Evolutionary conservation across 1,139 yeast genomes (phyloP), one percentile per base, ranked within the genome.

Genomic region (Pichia sp.): DNA sequence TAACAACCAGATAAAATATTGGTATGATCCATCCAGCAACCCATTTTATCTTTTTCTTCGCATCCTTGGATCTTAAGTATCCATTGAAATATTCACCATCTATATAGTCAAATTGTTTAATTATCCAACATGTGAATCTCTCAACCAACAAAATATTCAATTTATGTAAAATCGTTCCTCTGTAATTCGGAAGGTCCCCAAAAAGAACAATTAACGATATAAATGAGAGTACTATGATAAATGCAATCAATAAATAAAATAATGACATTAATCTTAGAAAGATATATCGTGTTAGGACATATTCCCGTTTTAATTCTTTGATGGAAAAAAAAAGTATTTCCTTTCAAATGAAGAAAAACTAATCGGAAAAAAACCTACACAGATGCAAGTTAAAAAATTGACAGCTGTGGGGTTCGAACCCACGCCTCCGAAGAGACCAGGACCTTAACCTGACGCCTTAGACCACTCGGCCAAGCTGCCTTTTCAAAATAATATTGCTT

Each of bases 401-500:
- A 72, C 69, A 70, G 70, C 74, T 72, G 76, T 71, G 77, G 73
- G 77, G 70, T 72, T 72, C 76, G 77, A 72, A 72, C 77, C 72
- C 77, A 70, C 76, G 77, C 77, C 76, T 70, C 76, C 77, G 76
- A 62, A 72, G 76, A 72, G 76, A 72, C 71, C 75, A 71, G 77
- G 76, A 72, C 77, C 77, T 72, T 72, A 72, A 71, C 76, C 77
- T 71, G 76, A 71, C 77, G 77, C 77, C 77, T 69, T 70, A 69
- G 71, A 69, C 75, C 74, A 68, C 75, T 70, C 75, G 75, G 75
- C 75, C 75, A 70, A 70, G 64, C 68, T 69, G 66, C 72, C 75
- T 21, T 22, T 15, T 36, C 29, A 30, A 19, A 27, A 13, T 27
- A 9, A 7, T 22, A 6, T 22, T 22, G 6, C 24, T 22, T 22